Evolutionary conservation across 345 rosid species (phyloP).

Genomic region (Hibiscus mutabilis): DNA sequence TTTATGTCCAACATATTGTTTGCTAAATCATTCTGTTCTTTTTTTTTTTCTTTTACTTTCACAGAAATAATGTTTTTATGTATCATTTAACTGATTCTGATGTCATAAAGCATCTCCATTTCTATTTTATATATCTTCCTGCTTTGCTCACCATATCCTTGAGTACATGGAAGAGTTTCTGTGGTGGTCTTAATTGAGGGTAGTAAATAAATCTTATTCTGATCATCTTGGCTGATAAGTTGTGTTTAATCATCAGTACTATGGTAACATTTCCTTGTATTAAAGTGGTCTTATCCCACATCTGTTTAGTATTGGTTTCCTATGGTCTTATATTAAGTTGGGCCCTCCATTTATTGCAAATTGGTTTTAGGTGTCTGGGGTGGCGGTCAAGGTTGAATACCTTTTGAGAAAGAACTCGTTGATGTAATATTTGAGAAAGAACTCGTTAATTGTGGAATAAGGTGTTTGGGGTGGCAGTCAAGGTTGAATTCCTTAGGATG

Average conservation of each 20-base stretch:
- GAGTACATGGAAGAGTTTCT: background rate
- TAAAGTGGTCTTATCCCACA: background rate
- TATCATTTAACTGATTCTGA: background rate
- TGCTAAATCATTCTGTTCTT: background rate
- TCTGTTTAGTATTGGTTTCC: background rate
- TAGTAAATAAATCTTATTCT: background rate
- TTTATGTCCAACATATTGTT: background rate
- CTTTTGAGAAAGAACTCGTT: background rate
- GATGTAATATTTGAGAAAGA: background rate
- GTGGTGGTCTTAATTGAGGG: background rate
- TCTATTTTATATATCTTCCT: background rate
- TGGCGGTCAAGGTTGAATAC: background rate
- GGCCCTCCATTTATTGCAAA: background rate
- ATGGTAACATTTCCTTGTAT: background rate
- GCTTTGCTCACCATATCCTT: background rate
- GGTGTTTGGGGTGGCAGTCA: background rate
- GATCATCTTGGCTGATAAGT: background rate
- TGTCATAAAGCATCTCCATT: background rate
- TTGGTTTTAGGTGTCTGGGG: background rate
- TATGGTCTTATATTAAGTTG: background rate
- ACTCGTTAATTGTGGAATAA: too few relatives aligned
- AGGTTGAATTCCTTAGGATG: too few relatives aligned
- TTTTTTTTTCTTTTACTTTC: background rate
- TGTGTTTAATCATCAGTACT: background rate
- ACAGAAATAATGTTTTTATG: background rate